These are phyloP conservation scores for Tetrapisispora arboricola DNA, from an alignment of 805 yeast species.

Conservation along the genomic window DNA sequence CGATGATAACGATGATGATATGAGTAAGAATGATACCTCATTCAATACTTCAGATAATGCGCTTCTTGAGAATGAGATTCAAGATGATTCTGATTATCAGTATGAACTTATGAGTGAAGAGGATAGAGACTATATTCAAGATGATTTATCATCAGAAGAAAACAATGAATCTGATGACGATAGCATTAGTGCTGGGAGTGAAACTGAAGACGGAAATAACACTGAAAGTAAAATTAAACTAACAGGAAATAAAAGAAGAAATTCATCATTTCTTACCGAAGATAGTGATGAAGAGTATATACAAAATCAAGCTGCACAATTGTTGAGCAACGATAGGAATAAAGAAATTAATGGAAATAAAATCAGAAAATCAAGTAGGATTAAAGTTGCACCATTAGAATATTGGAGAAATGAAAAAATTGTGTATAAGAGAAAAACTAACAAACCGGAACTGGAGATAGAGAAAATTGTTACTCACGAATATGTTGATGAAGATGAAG, in stretches of 20 bases:
- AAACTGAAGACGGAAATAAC: slow-evolving; percentile 6
- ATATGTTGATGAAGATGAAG: slow-evolving; percentile 19
- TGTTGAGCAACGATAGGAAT: slow-evolving; percentile 1
- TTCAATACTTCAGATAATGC: slow-evolving; percentile 28
- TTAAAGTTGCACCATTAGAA: slow-evolving; percentile 60
- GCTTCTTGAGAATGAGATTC: slow-evolving; percentile 11
- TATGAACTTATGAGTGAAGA: slow-evolving; percentile 16
- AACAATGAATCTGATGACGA: slow-evolving; percentile 2
- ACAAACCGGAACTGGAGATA: slow-evolving; percentile 43
- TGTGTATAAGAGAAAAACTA: slow-evolving; percentile 38
- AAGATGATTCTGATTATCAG: slow-evolving; percentile 19
- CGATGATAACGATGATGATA: slow-evolving; percentile 38
- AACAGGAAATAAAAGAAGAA: neutral
- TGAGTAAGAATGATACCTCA: slow-evolving; percentile 19
- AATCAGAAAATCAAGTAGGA: slow-evolving; percentile 54
- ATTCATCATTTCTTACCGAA: slow-evolving; percentile 5
- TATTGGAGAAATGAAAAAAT: slow-evolving; percentile 78
- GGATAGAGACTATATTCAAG: slow-evolving; percentile 29
- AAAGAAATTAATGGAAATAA: slow-evolving; percentile 22
- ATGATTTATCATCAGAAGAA: slow-evolving; percentile 9
- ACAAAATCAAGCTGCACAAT: neutral
- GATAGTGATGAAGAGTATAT: slow-evolving; percentile 5
- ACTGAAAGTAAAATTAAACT: neutral
- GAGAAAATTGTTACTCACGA: slow-evolving; percentile 44
- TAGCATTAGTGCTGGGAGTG: slow-evolving; percentile 8